phyloP scores from a whole-genome alignment of 352 stramenopile species.

The Phytophthora litchii region DNA sequence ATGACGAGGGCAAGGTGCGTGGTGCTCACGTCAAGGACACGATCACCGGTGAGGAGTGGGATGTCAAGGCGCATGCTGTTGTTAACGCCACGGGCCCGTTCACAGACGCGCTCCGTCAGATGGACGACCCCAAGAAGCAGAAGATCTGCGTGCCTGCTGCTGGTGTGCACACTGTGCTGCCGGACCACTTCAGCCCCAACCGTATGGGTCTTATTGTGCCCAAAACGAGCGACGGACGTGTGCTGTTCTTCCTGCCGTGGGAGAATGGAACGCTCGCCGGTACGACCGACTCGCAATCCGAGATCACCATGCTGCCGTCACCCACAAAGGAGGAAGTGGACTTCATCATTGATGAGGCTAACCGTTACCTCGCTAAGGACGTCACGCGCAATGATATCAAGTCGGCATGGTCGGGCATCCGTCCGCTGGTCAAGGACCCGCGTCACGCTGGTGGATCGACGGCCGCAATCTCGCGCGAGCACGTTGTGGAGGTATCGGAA shows the following conservation, averaged over 20 bases:
- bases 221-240: slow-evolving; percentile 94
- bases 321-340: slow-evolving; percentile 92
- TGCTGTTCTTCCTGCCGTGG: slow-evolving; percentile 97
- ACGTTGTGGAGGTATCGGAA: slow-evolving; percentile 92
- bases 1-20: slow-evolving; percentile 82
- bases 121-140: slow-evolving; percentile 91
- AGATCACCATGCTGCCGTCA: slow-evolving; percentile 95
- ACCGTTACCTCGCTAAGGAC: slow-evolving; percentile 90
- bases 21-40: slow-evolving; percentile 91
- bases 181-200: slow-evolving; percentile 94
- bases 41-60: slow-evolving; percentile 90
- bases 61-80: slow-evolving; percentile 89
- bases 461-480: slow-evolving; percentile 92
- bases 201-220: slow-evolving; percentile 96
- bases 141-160: slow-evolving; percentile 94
- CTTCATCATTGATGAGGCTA: slow-evolving; percentile 95
- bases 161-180: slow-evolving; percentile 95
- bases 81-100: slow-evolving; percentile 97
- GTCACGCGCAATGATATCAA: slow-evolving; percentile 93
- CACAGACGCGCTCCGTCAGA: slow-evolving; percentile 88
- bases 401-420: slow-evolving; percentile 95
- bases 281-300: slow-evolving; percentile 93
- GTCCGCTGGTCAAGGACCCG: slow-evolving; percentile 93
- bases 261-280: slow-evolving; percentile 93
- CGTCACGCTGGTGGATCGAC: slow-evolving; percentile 83